These are phyloP conservation scores for Cryptococcus sp. DNA, from an alignment of 1,284 basidiomycete genomes.

Conservation along the genomic window DNA sequence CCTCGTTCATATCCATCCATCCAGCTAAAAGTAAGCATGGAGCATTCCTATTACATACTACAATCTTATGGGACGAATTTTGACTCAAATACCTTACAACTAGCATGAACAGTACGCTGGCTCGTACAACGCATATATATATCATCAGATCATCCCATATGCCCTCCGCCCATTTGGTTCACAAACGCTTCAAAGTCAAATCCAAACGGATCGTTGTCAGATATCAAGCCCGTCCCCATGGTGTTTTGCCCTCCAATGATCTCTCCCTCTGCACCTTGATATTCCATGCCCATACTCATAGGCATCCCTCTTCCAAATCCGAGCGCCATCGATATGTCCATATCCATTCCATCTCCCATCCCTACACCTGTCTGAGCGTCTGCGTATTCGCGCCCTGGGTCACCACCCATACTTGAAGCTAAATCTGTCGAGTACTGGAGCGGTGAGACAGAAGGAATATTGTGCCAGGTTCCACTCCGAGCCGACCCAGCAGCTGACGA, in stretches of 20 bases:
- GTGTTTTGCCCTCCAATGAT: neutral
- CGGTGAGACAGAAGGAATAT: neutral
- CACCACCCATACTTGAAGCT: neutral
- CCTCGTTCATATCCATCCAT: too few relatives aligned
- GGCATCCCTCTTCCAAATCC: conserved; percentile 4
- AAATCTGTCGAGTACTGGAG: neutral
- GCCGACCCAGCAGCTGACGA: neutral
- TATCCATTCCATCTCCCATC: conserved; percentile 10
- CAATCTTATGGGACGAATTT: too few relatives aligned
- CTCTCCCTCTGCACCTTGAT: neutral
- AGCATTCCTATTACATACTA: too few relatives aligned
- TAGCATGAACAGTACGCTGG: neutral
- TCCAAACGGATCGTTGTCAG: conserved; percentile 17
- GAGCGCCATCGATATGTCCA: conserved; percentile 3
- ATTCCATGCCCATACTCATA: neutral
- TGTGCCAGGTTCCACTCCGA: neutral
- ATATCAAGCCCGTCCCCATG: conserved; percentile 7
- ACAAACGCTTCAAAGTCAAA: conserved; percentile 34
- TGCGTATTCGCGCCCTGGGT: conserved; percentile 14
- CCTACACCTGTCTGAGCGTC: conserved; percentile 35
- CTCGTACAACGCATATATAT: neutral
- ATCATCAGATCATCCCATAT: neutral
- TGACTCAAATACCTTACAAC: neutral
- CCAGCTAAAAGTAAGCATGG: too few relatives aligned
- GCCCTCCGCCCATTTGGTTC: conserved; percentile 20